phyloP scores from a whole-genome alignment of 139 green algal genomes.

The Chlamydomonas asymmetrica region DNA sequence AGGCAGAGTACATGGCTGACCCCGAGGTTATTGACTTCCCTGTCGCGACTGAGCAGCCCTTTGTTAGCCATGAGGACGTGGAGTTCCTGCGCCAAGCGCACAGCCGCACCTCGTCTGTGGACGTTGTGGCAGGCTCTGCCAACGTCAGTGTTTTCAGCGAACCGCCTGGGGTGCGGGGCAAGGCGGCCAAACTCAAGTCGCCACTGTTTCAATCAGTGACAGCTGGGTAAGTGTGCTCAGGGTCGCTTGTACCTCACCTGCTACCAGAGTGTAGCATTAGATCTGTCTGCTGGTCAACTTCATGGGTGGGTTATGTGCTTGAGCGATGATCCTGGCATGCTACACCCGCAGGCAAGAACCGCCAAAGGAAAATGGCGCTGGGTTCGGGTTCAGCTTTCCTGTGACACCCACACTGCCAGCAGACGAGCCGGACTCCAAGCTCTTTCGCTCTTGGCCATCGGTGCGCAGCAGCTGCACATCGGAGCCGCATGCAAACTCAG shows the following conservation, averaged over 20 bases:
- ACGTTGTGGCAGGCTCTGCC: slow-evolving; percentile 33
- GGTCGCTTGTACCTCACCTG: too few species aligned
- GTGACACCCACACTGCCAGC: slow-evolving; percentile 29
- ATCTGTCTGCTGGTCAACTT: too few species aligned
- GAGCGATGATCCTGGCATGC: too few species aligned
- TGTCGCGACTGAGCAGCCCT: neutral
- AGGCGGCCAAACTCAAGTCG: neutral
- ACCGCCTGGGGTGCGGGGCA: neutral
- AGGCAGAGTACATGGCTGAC: slow-evolving; percentile 7
- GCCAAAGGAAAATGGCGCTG: neutral
- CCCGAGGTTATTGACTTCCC: slow-evolving; percentile 31
- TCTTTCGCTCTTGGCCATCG: slow-evolving; percentile 54
- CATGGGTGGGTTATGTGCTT: too few species aligned
- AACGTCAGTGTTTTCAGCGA: slow-evolving; percentile 3
- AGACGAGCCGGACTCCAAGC: slow-evolving; percentile 24
- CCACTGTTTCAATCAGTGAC: neutral
- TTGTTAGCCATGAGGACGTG: slow-evolving; percentile 21
- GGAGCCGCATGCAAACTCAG: slow-evolving; percentile 24
- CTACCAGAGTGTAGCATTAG: too few species aligned
- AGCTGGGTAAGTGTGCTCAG: too few species aligned
- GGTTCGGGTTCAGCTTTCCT: slow-evolving; percentile 53
- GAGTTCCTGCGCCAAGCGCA: slow-evolving; percentile 29
- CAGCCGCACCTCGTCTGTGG: slow-evolving; percentile 38
- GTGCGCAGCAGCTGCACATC: slow-evolving; percentile 49
- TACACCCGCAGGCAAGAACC: neutral